These are phyloP conservation scores for Saccharum hybrid DNA, from an alignment of 202 grass and related monocot genomes.

Conservation along the genomic window DNA sequence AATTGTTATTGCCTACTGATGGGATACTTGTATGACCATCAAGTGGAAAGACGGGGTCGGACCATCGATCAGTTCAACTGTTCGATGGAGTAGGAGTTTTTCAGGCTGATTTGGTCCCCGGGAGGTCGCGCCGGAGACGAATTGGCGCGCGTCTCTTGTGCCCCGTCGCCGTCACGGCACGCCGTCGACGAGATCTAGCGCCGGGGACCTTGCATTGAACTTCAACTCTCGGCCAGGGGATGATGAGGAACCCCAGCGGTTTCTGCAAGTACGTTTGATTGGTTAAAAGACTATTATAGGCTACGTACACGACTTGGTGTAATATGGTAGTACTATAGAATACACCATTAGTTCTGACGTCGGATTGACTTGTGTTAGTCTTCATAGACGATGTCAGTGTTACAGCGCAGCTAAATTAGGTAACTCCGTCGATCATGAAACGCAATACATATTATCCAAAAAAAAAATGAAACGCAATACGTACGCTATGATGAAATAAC, in stretches of 20 bases:
- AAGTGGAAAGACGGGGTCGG: conserved; percentile 35
- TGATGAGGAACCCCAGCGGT: neutral
- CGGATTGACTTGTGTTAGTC: neutral
- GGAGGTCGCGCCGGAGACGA: conserved; percentile 15
- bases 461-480: neutral
- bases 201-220: neutral
- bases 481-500: neutral
- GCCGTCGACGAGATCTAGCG: neutral
- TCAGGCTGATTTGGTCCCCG: conserved; percentile 41
- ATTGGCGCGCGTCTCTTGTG: conserved; percentile 16
- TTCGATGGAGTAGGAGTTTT: neutral
- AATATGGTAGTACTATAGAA: neutral
- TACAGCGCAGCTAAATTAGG: conserved; percentile 13
- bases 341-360: neutral
- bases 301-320: neutral
- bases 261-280: neutral
- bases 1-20: neutral
- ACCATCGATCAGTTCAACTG: neutral
- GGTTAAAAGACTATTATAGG: neutral
- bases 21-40: conserved; percentile 3
- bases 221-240: neutral
- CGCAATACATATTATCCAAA: too few species aligned
- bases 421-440: neutral
- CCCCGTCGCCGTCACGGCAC: neutral
- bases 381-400: neutral